A percentile compares a stretch with the other conserved stretches of the same genome.
Evolutionary conservation across 202 grass and related monocot genomes (phyloP).

Genomic region (Panicum virgatum): DNA sequence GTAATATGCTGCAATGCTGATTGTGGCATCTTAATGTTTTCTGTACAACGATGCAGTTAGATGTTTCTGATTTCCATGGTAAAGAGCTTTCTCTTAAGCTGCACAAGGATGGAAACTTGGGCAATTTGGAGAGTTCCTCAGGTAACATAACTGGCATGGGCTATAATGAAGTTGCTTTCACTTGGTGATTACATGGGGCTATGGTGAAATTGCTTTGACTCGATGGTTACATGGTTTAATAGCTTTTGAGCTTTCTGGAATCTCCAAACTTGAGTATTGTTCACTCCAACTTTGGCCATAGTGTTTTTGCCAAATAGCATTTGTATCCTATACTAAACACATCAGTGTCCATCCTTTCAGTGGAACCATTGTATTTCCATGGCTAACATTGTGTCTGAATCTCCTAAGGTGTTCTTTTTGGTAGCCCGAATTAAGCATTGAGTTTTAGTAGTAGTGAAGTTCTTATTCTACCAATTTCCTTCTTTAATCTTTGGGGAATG

Average conservation of each 20-base stretch:
- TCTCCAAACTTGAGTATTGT: background rate
- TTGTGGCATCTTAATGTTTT: background rate
- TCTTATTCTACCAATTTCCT: background rate
- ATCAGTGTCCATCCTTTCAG: background rate
- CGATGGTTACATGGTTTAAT: background rate
- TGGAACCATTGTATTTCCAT: constrained; percentile 10
- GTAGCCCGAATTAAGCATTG: constrained; percentile 11
- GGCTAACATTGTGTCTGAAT: background rate
- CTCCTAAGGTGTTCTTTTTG: background rate
- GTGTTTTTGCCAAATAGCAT: background rate
- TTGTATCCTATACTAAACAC: background rate
- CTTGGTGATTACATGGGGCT: background rate
- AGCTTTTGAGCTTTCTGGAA: constrained; percentile 19
- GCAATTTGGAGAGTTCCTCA: constrained; percentile 66
- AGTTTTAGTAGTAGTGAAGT: background rate
- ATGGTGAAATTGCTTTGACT: background rate
- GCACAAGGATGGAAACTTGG: constrained; percentile 53
- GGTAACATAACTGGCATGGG: constrained; percentile 43
- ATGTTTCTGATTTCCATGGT: constrained; percentile 69
- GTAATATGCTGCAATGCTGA: background rate
- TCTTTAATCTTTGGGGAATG: constrained; percentile 14
- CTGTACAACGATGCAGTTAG: constrained; percentile 46
- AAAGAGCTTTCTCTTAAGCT: constrained; percentile 68
- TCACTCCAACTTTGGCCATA: background rate
- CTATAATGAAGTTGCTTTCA: background rate